Evolutionary conservation across 257 asterid species (phyloP).

Genomic region (Solanum chaucha): DNA sequence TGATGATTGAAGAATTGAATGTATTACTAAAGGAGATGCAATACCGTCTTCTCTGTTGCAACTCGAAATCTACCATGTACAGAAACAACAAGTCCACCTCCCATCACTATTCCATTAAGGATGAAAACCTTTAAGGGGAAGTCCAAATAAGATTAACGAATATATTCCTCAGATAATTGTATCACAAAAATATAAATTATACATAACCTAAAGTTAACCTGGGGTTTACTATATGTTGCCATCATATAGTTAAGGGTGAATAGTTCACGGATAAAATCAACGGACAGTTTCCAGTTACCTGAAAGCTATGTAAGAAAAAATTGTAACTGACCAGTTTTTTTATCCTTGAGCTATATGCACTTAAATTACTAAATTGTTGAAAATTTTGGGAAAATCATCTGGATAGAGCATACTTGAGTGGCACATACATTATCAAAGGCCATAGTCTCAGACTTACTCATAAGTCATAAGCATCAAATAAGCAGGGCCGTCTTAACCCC

Average conservation of each 20-base stretch:
- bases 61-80: constrained; percentile 84
- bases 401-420: background rate
- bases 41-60: no score
- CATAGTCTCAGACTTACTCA: background rate
- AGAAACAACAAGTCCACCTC: constrained; percentile 89
- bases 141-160: background rate
- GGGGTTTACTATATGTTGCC: constrained; percentile 70
- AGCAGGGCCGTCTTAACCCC: no score
- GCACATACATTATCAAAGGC: background rate
- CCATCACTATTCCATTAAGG: constrained; percentile 91
- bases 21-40: background rate
- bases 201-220: constrained; percentile 36
- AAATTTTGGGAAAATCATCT: background rate
- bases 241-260: constrained; percentile 58
- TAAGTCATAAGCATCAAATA: background rate
- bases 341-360: background rate
- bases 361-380: background rate
- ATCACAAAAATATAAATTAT: background rate
- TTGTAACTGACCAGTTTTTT: background rate
- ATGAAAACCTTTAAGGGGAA: constrained; percentile 52
- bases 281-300: constrained; percentile 70
- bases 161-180: background rate
- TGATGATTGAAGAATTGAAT: background rate
- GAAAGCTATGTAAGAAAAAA: constrained; percentile 4
- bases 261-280: constrained; percentile 42